Evolutionary conservation across 495 filamentous ascomycete species (phyloP).

Genomic region (Coniosporium apollinis): DNA sequence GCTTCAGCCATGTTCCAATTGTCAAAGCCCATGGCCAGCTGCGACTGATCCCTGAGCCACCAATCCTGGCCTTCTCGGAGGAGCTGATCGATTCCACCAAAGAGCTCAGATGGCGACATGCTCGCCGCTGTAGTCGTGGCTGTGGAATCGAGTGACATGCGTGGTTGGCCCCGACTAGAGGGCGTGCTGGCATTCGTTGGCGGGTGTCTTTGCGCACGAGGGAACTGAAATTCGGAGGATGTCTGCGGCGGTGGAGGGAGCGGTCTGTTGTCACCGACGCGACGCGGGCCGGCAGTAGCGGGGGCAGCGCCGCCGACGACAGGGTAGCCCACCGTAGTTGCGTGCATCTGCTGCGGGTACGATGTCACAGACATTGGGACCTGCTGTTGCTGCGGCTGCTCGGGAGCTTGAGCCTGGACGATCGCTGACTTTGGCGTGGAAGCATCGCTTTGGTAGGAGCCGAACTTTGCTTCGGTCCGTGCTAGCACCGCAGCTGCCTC

Average conservation of each 20-base stretch:
- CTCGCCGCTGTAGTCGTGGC: constrained; percentile 3
- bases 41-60: constrained; percentile 21
- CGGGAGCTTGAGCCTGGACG: background rate
- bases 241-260: constrained; percentile 1
- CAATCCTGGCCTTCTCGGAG: constrained; percentile 25
- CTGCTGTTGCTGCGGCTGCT: background rate
- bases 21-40: constrained; percentile 21
- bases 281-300: no score
- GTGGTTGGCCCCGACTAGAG: constrained; percentile 5
- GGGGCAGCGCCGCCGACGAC: no score
- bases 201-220: background rate
- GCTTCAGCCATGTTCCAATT: constrained; percentile 18
- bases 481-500: constrained; percentile 61
- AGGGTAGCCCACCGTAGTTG: no score
- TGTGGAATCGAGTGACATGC: constrained; percentile 1
- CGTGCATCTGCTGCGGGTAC: background rate
- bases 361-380: background rate
- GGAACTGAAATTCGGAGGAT: background rate
- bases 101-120: constrained; percentile 19
- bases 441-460: constrained; percentile 11
- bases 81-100: constrained; percentile 24
- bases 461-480: constrained; percentile 41
- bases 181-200: constrained; percentile 1
- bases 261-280: background rate
- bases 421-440: constrained; percentile 7